phyloP scores from a whole-genome alignment of 2,329 filamentous ascomycete species.

The Onygenales sp. region DNA sequence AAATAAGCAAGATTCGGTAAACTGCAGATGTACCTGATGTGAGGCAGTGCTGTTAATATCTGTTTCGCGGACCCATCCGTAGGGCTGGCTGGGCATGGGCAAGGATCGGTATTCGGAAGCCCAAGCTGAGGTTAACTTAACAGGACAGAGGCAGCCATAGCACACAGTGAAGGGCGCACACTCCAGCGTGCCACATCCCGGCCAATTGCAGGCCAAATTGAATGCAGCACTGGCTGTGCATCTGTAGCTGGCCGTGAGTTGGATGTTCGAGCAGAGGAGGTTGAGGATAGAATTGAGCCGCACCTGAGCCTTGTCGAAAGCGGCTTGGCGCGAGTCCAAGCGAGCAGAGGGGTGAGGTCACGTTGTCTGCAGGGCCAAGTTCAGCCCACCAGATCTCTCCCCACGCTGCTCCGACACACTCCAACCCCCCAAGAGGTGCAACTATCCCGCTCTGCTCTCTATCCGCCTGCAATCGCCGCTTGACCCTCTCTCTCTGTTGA shows the following conservation, averaged over 20 bases:
- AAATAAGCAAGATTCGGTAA: too few relatives aligned
- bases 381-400: neutral
- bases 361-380: neutral
- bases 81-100: too few relatives aligned
- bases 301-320: neutral
- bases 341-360: constrained; percentile 2
- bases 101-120: too few relatives aligned
- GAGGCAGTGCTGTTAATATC: too few relatives aligned
- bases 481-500: neutral
- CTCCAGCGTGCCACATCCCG: too few relatives aligned
- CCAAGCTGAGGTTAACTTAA: too few relatives aligned
- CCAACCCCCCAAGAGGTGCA: neutral
- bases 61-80: too few relatives aligned
- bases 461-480: neutral
- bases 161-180: too few relatives aligned
- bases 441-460: neutral
- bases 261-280: neutral
- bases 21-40: too few relatives aligned
- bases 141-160: too few relatives aligned
- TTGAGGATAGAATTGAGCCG: neutral
- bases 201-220: neutral
- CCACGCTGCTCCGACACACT: neutral
- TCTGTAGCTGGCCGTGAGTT: too few relatives aligned
- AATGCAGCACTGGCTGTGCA: neutral
- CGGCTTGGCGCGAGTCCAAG: neutral